Evolutionary conservation across 768 basidiomycete species (phyloP), one percentile per base, ranked within the genome.

Genomic region (Kwoniella mangroviensis): DNA sequence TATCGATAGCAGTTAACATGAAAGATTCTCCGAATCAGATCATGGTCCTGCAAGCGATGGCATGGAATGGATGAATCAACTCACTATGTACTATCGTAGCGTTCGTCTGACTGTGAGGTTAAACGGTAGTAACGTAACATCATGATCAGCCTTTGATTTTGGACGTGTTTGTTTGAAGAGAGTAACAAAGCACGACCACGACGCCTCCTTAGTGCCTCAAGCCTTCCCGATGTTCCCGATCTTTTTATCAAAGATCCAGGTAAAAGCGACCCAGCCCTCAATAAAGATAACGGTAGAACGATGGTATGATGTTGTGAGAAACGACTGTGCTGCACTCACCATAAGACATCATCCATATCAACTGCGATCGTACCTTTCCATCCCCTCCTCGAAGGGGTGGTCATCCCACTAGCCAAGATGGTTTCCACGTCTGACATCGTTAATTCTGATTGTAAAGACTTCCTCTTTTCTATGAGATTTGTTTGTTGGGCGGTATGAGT

Each of bases 271-370:
- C 34, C 34, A 34, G 6, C 9, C 34, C 34, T 7, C 34, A 34
- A 7, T 7, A 34, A 7, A 34, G 34, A 34, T 34, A 7, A 34
- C 6, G 9, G 34, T 34, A 0, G 34, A 34, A 34, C 6, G 34
- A 34, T 34, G 34, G 6, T 7, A 34, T 34, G 34, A 34, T 19
- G 15, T 0, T 4, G 11, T 26, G 12, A 0, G 28, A 21, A 22
- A 57, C 21, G 22, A 12, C 22, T 9, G 10, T 1, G 3, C 1
- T 21, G 21, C 1, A 71, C 79, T 65, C 67, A 78, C 80, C 78
- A 76, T 9, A 83, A 64, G 0, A 83, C 82, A 78, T 83, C 82
- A 64, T 83, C 82, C 73, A 80, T 76, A 65, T 83, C 82, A 43
- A 83, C 78, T 2, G 82, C 82, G 56, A 83, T 83, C 17, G 68